Percentiles rank a stretch among this genome's conserved stretches.
Evolutionary conservation across 495 filamentous ascomycete species (phyloP).

Genomic region (Xeromyces bisporus): DNA sequence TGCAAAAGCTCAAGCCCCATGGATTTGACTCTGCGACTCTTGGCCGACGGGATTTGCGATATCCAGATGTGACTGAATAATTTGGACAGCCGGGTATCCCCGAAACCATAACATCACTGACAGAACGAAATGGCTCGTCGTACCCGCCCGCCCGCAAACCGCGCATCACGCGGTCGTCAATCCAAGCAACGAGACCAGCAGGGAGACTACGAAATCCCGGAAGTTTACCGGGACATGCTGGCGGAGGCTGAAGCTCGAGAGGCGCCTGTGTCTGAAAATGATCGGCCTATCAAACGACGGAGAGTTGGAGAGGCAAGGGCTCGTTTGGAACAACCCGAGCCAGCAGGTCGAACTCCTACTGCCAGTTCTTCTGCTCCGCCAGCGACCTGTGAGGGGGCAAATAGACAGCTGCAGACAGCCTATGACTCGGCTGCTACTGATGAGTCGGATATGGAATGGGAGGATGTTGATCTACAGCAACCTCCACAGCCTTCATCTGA

Average conservation of each 20-base stretch:
- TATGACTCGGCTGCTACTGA: slow-evolving; percentile 30
- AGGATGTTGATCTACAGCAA: slow-evolving; percentile 44
- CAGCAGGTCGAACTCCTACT: no score
- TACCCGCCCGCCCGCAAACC: neutral
- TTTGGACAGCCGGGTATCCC: no score
- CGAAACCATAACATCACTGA: no score
- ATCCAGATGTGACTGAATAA: no score
- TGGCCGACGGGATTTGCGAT: no score
- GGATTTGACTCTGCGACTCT: no score
- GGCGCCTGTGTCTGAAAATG: slow-evolving; percentile 13
- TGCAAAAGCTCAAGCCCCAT: no score
- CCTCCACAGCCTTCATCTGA: slow-evolving; percentile 3
- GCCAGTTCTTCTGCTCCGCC: slow-evolving; percentile 1
- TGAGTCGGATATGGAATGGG: slow-evolving; percentile 55
- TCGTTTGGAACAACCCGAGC: slow-evolving; percentile 5
- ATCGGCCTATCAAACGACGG: slow-evolving; percentile 28
- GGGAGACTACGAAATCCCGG: slow-evolving; percentile 22
- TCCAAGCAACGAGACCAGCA: slow-evolving; percentile 1
- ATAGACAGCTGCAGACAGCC: slow-evolving; percentile 20
- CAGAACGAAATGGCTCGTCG: slow-evolving; percentile 1
- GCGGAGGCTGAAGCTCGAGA: slow-evolving; percentile 38
- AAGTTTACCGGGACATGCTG: slow-evolving; percentile 53
- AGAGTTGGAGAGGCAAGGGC: slow-evolving; percentile 16
- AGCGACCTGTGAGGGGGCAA: slow-evolving; percentile 2
- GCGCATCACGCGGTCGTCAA: slow-evolving; percentile 6